Evolutionary conservation across 129 eudicot species (phyloP).

Genomic region (Flaveria robusta): DNA sequence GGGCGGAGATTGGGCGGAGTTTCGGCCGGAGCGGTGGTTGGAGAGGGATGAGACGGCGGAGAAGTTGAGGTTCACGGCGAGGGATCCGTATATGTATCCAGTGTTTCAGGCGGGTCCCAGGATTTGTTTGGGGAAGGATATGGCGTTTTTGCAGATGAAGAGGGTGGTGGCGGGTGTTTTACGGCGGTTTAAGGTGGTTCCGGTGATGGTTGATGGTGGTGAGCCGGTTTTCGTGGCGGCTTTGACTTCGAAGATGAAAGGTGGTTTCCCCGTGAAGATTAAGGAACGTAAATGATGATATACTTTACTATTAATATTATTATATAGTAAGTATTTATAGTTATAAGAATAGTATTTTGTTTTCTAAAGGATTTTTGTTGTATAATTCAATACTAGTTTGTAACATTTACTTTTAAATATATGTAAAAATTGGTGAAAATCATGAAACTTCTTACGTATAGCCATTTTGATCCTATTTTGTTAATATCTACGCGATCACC

Average conservation of each 20-base stretch:
- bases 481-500: too few relatives aligned
- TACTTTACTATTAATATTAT: too few relatives aligned
- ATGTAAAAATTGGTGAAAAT: neutral
- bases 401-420: too few relatives aligned
- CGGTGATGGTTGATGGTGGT: constrained; percentile 36
- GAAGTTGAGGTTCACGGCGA: constrained; percentile 32
- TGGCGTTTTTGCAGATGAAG: constrained; percentile 76
- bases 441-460: too few relatives aligned
- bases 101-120: constrained; percentile 83
- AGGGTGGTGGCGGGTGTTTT: constrained; percentile 55
- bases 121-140: constrained; percentile 70
- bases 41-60: constrained; percentile 36
- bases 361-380: too few relatives aligned
- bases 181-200: constrained; percentile 50
- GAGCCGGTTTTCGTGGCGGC: constrained; percentile 46
- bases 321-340: too few relatives aligned
- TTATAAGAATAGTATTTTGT: too few relatives aligned
- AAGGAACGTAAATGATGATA: constrained; percentile 27
- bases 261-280: constrained; percentile 55
- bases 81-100: constrained; percentile 50
- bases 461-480: too few relatives aligned
- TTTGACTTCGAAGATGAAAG: constrained; percentile 56
- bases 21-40: constrained; percentile 66
- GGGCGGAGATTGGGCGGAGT: constrained; percentile 61
- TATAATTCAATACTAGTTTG: too few relatives aligned